These are phyloP conservation scores for Penicillium canescens DNA, from an alignment of 495 filamentous ascomycete genomes.

Conservation along the genomic window DNA sequence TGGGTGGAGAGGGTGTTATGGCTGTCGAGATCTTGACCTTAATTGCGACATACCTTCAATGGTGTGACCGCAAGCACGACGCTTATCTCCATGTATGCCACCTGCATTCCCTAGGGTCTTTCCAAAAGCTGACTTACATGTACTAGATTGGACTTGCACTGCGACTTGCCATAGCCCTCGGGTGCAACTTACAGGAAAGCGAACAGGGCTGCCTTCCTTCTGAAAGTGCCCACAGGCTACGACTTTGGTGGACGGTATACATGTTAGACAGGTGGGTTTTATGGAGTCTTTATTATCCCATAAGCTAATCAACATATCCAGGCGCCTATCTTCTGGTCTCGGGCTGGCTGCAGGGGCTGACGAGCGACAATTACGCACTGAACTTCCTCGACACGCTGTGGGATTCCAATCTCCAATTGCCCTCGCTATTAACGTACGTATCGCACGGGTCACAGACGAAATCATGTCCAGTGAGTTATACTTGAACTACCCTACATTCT, in stretches of 20 bases:
- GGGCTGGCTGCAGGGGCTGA: slow-evolving; percentile 26
- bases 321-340: slow-evolving; percentile 23
- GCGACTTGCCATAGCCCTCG: slow-evolving; percentile 23
- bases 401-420: slow-evolving; percentile 24
- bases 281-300: neutral
- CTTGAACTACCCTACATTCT: neutral
- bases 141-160: slow-evolving; percentile 22
- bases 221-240: slow-evolving; percentile 16
- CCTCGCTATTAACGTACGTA: slow-evolving; percentile 22
- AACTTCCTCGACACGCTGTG: slow-evolving; percentile 13
- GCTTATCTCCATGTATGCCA: slow-evolving; percentile 22
- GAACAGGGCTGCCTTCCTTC: slow-evolving; percentile 21
- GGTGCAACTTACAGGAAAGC: slow-evolving; percentile 15
- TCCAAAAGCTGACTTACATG: neutral
- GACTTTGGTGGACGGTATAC: slow-evolving; percentile 29
- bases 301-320: neutral
- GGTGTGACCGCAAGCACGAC: slow-evolving; percentile 26
- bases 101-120: neutral
- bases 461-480: slow-evolving; percentile 22
- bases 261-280: slow-evolving; percentile 23
- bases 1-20: slow-evolving; percentile 21
- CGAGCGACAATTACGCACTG: slow-evolving; percentile 18
- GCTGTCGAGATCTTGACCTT: slow-evolving; percentile 22
- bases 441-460: slow-evolving; percentile 24
- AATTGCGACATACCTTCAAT: slow-evolving; percentile 24